phyloP scores from a whole-genome alignment of 306 rosid species.

The Hippophae rhamnoides region DNA sequence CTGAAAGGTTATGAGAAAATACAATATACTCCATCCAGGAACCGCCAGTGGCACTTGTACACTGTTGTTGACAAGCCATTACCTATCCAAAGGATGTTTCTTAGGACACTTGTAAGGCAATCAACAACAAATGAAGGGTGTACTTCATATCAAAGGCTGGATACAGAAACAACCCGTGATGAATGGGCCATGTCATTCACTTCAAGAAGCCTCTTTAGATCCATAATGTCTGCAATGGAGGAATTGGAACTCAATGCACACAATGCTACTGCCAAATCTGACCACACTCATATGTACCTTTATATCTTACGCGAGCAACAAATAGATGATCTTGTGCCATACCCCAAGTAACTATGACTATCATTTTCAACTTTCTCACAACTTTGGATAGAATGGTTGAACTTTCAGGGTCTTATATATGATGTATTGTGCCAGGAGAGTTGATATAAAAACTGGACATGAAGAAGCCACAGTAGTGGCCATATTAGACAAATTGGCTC shows the following conservation, averaged over 20 bases:
- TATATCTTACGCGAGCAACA: conserved; percentile 76
- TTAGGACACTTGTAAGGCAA: conserved; percentile 89
- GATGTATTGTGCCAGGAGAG: conserved; percentile 50
- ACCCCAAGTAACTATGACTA: conserved; percentile 51
- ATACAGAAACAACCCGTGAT: conserved; percentile 29
- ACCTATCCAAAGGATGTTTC: conserved; percentile 80
- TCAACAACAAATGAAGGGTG: conserved; percentile 70
- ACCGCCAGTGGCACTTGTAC: conserved; percentile 97
- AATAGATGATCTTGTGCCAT: conserved; percentile 65
- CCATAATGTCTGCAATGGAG: conserved; percentile 93
- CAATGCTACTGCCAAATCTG: conserved; percentile 64
- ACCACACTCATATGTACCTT: conserved; percentile 92
- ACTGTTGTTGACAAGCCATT: conserved; percentile 64
- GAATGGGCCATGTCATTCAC: conserved; percentile 63
- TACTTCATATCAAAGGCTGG: conserved; percentile 48
- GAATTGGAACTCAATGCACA: conserved; percentile 94
- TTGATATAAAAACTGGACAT: conserved; percentile 39
- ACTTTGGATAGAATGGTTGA: conserved; percentile 11
- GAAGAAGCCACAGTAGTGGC: conserved; percentile 61
- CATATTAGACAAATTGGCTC: conserved; percentile 58
- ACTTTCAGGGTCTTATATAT: conserved; percentile 25
- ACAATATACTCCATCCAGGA: conserved; percentile 81
- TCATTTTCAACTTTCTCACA: conserved; percentile 12
- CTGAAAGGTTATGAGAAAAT: conserved; percentile 79
- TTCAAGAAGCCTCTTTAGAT: conserved; percentile 78